A percentile compares a stretch with the other conserved stretches of the same genome.
These are phyloP conservation scores for Penicillium pancosmium DNA, from an alignment of 495 filamentous ascomycete species.

Conservation along the genomic window DNA sequence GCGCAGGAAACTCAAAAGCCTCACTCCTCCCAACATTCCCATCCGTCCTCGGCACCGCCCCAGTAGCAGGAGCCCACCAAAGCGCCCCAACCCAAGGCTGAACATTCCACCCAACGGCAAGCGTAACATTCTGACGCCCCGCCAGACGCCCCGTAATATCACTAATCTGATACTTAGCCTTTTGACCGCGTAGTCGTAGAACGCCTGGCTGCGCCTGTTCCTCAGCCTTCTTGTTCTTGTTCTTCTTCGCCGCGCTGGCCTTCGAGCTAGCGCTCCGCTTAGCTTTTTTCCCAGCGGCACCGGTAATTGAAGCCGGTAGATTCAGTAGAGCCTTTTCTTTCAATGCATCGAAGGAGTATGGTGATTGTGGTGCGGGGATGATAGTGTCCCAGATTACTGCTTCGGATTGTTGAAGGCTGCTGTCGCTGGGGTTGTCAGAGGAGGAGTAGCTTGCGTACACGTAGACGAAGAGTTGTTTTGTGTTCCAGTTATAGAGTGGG, in stretches of 20 bases:
- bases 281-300: slow-evolving; percentile 7
- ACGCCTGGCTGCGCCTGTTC: slow-evolving; percentile 56
- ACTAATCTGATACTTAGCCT: slow-evolving; percentile 92
- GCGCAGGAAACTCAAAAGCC: slow-evolving; percentile 70
- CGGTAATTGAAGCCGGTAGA: slow-evolving; percentile 21
- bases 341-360: slow-evolving; percentile 51
- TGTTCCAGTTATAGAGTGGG: slow-evolving; percentile 98
- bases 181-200: slow-evolving; percentile 74
- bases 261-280: slow-evolving; percentile 21
- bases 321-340: slow-evolving; percentile 25
- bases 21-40: slow-evolving; percentile 68
- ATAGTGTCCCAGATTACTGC: slow-evolving; percentile 96
- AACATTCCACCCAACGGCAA: slow-evolving; percentile 89
- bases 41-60: slow-evolving; percentile 58
- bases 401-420: slow-evolving; percentile 52
- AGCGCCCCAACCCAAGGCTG: slow-evolving; percentile 95
- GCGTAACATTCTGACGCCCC: slow-evolving; percentile 67
- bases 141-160: slow-evolving; percentile 78
- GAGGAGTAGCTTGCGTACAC: slow-evolving; percentile 85
- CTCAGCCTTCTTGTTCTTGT: slow-evolving; percentile 26
- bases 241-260: slow-evolving; percentile 16
- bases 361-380: slow-evolving; percentile 69
- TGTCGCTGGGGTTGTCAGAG: slow-evolving; percentile 26
- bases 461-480: slow-evolving; percentile 98
- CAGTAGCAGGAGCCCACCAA: slow-evolving; percentile 67